phyloP scores from a whole-genome alignment of 441 rosid genomes.

The Cnidoscolus chayamansa region DNA sequence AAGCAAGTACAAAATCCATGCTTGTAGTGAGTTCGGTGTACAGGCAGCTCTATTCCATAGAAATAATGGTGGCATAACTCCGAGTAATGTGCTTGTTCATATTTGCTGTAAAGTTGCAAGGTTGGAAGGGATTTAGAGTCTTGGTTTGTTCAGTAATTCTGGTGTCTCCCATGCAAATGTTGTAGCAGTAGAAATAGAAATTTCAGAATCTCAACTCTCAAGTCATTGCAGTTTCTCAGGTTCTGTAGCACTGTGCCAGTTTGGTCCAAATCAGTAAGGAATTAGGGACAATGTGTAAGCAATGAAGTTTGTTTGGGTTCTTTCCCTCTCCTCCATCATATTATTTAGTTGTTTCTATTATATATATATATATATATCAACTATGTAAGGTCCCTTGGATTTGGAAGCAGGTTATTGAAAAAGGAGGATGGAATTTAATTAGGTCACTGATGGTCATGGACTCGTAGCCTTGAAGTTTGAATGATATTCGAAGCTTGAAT shows the following conservation, averaged over 20 bases:
- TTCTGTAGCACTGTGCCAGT: background rate
- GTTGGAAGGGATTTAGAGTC: background rate
- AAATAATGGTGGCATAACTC: slow-evolving; percentile 14
- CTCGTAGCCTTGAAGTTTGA: too few species aligned
- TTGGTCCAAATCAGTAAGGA: slow-evolving; percentile 1
- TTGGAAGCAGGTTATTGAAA: background rate
- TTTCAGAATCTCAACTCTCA: background rate
- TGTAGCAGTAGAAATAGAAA: slow-evolving; percentile 13
- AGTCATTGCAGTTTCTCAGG: background rate
- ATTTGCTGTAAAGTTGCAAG: background rate
- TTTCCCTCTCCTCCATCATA: slow-evolving; percentile 13
- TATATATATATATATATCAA: background rate
- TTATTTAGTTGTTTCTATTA: too few species aligned
- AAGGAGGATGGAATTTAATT: background rate
- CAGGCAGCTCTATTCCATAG: slow-evolving; percentile 22
- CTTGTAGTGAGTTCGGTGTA: slow-evolving; percentile 31
- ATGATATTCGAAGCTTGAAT: too few species aligned
- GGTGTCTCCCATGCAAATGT: background rate
- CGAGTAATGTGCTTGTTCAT: slow-evolving; percentile 18
- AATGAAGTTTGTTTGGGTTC: slow-evolving; percentile 20
- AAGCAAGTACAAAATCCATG: slow-evolving; percentile 8
- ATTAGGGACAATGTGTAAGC: slow-evolving; percentile 8
- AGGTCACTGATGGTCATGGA: too few species aligned
- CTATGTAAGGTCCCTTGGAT: background rate
- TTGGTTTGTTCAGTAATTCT: background rate